Evolutionary conservation across 2,329 filamentous ascomycete species (phyloP), one percentile per base, ranked within the genome.

Genomic region (Calonectria hongkongensis): DNA sequence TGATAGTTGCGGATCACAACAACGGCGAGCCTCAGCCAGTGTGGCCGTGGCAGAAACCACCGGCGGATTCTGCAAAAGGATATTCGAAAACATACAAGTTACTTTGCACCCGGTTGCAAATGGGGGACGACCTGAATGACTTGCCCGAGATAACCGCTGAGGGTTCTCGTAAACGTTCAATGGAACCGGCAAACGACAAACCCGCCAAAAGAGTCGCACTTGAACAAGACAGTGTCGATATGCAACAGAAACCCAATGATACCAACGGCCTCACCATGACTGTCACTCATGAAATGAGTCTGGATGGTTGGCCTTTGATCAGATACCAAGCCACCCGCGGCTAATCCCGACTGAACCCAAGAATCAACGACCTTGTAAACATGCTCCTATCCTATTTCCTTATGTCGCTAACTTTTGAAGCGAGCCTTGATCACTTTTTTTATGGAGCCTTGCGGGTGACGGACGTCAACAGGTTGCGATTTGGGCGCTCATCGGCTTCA

Each of bases 31-130:
- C 21, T 15, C 21, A 27, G 36, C 54, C 54, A 9, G 7, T 27
- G 21, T 60, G 54, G 54, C 54, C 54, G 25, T 60, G 54, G 54
- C n/a, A 25, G 12, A 60, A 25, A 21, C 54, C 54, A 10, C 12
- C 10, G 13, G n/a, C 15, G 2, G 33, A 60, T 1, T 2, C n/a
- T 8, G 9, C 10, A 12, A 21, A 12, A 10, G 16, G 13, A 8
- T 41, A 18, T 41, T 60, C 54, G 3, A 36, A 15, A 2, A 27
- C 54, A 2, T 60, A 60, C 25, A 13, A 27, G 6, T 16, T 13
- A 4, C 21, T 39, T 36, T 27, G 36, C n/a, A 10, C 36, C 10
- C 12, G 13, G n/a, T 12, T 60, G 21, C 8, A 60, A 16, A 13
- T 16, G 15, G 33, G 33, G 6, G 15, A 41, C 21, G 16, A 60